Base-by-base conservation (phyloP, 257 asterid species). In the Gardenia jasminoides region DNA sequence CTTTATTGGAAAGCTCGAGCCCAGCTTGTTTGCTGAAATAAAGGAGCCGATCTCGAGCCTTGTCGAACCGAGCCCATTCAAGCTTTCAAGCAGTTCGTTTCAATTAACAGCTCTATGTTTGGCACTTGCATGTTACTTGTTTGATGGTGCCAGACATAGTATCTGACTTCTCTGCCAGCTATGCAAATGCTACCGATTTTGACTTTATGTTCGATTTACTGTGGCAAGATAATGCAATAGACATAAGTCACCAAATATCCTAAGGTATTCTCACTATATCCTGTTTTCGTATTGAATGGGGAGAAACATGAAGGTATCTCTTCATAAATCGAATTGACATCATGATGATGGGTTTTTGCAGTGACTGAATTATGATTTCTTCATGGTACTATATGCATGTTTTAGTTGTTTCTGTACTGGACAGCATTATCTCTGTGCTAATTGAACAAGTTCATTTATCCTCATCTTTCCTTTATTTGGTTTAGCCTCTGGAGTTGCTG, bases 401-500 rank as follows among this genome's bases (percentile, higher is more conserved):
- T 68, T 44, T 41, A 41, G 10, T 13, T 75, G n/a, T 75, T 47
- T 33, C 61, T 52, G 75, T 24, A 3, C 36, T 77, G 54, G 28
- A 77, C 41, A 39, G 54, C 30, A 75, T 11, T 54, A 31, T 47
- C 50, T 79, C 50, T 65, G 19, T 74, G 36, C 50, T n/a, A 67
- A 43, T 75, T 24, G 70, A 43, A 30, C 67, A 19, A 74, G 67
- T 67, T 58, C 52, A 44, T 8, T 74, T n/a, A 75, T 75, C 68
- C 30, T 69, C 16, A 26, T 68, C 44, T 22, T 67, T 10, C 82
- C 26, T 76, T 77, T 12, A 48, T 64, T 80, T 74, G 74, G 64
- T 76, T 78, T 83, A 78, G 88, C 81, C 75, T 74, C 82, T 72
- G 88, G 83, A 82, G 81, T 68, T 56, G 72, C 67, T 65, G 41